Conservation (phyloP, 139 green algal genomes). For the Pleodorina starrii region DNA sequence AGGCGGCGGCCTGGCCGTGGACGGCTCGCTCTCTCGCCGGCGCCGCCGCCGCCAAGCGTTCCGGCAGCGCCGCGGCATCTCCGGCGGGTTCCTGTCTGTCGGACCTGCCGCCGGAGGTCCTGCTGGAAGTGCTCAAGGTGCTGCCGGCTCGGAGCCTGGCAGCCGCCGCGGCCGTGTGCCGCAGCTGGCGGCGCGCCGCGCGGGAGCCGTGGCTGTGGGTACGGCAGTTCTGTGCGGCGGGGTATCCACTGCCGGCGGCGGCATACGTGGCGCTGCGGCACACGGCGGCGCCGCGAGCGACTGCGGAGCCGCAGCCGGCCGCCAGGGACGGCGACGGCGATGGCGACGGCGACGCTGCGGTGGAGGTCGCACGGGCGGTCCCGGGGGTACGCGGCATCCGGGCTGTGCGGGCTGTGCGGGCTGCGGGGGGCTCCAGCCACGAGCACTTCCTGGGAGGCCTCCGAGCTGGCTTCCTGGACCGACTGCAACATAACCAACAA, state of each 20-base stretch:
- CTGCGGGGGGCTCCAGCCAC: not conserved
- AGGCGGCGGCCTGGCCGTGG: not conserved
- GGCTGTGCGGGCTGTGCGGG: not conserved
- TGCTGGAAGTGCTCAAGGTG: constrained; percentile 8
- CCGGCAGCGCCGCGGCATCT: too few relatives aligned
- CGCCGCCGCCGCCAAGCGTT: not conserved
- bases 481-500: not conserved
- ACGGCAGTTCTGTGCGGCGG: constrained; percentile 9
- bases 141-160: constrained; percentile 35
- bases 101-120: constrained; percentile 2
- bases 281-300: not conserved
- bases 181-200: constrained; percentile 8
- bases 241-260: not conserved
- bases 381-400: constrained; percentile 40
- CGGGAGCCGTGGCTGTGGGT: constrained; percentile 49
- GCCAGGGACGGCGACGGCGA: too few relatives aligned
- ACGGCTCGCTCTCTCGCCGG: not conserved
- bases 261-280: not conserved
- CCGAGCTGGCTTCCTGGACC: constrained; percentile 31
- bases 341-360: not conserved
- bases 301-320: not conserved
- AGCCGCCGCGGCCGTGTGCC: not conserved
- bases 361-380: not conserved
- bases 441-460: constrained; percentile 36
- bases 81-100: not conserved